Evolutionary conservation across 2,329 filamentous ascomycete genomes (phyloP).

Genomic region (Fusarium sp.): DNA sequence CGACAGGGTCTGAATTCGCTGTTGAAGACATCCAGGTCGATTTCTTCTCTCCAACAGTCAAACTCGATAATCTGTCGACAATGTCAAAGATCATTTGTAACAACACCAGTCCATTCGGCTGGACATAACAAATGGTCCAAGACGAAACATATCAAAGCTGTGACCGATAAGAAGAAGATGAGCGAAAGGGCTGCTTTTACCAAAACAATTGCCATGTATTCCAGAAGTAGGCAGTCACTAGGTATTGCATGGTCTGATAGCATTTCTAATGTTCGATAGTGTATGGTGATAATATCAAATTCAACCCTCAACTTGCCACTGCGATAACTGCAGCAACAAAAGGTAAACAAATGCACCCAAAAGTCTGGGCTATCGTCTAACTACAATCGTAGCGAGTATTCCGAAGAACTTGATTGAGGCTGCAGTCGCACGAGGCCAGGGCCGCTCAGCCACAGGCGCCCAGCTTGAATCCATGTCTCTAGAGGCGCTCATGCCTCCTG

Average conservation of each 20-base stretch:
- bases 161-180: conserved; percentile 83
- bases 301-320: conserved; percentile 81
- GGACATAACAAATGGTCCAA: conserved; percentile 97
- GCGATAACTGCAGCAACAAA: conserved; percentile 84
- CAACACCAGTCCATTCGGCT: conserved; percentile 61
- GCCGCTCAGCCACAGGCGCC: conserved; percentile 78
- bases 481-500: conserved; percentile 83
- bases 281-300: conserved; percentile 77
- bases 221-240: conserved; percentile 69
- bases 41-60: conserved; percentile 16
- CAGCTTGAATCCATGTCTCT: conserved; percentile 82
- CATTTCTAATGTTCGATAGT: conserved; percentile 60
- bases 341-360: conserved; percentile 55
- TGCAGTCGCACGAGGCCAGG: conserved; percentile 90
- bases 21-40: conserved; percentile 15
- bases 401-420: conserved; percentile 87
- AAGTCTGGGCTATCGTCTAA: neutral
- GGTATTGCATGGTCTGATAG: neutral
- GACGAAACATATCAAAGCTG: conserved; percentile 94
- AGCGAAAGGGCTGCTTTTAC: conserved; percentile 74
- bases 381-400: conserved; percentile 68
- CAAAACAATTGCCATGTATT: conserved; percentile 79
- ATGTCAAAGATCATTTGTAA: conserved; percentile 63
- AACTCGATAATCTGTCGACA: conserved; percentile 56
- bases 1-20: conserved; percentile 29